Evolutionary conservation across 2,329 filamentous ascomycete genomes (phyloP), one percentile per base, ranked within the genome.

Genomic region (Exophiala mesophila): DNA sequence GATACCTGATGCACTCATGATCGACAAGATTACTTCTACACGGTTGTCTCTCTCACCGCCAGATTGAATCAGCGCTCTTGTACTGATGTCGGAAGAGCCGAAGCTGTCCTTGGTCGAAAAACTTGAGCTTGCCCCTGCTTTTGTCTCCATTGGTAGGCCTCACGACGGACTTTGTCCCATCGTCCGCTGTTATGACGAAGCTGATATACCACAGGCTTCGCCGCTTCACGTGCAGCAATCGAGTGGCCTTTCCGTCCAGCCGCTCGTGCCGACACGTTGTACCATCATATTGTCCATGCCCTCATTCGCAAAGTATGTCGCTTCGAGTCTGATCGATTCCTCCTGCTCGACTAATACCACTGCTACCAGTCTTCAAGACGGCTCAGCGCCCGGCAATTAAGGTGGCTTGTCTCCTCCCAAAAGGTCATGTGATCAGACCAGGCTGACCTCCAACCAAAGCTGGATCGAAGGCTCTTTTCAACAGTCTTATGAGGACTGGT

Each of bases 231-330:
- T 9, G 38, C 43, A 17, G 34, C 17, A 12, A 49, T 30, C 52
- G 60, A 21, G 45, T 67, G 61, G 10, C 39, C 60, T 1, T 65
- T 68, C 37, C 63, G 66, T 16, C 62, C 62, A 4, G 47, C 59
- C 18, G 53, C 41, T 24, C 62, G 62, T 16, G 57, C 63, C 7
- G 63, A 54, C 35, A 50, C 54, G 5, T 66, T 63, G 37, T 50
- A 46, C 16, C 53, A 61, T 23, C 63, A 68, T 57, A 33, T 69
- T 18, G 16, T 50, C 4, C 53, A 60, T 36, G 53, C 60, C 0
- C 20, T 60, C 3, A 41, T 63, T 15, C 57, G 64, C 24, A 13
- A 40, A 40, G 45, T 44, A 36, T 32, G 39, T 26, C 18, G 26
- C 15, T 5, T n/a, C n/a, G n/a, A n/a, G n/a, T n/a, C n/a, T n/a